Percentiles rank a stretch among this genome's conserved stretches.
Evolutionary conservation across 331 rosid genomes (phyloP).

Genomic region (Pyrus hybrid): DNA sequence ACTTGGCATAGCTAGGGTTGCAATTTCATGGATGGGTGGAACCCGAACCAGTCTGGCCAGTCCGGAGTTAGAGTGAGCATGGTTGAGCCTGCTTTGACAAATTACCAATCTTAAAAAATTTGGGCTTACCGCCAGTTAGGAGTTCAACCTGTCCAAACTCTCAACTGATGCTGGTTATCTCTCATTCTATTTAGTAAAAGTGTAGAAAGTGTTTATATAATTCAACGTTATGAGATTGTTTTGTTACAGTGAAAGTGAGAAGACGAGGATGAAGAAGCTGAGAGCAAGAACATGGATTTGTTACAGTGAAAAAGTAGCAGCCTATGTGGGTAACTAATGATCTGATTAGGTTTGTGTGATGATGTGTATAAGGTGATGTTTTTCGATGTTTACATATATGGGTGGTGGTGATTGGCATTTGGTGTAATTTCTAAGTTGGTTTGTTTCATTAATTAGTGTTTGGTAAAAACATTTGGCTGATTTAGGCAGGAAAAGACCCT

Average conservation of each 20-base stretch:
- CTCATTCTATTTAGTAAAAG: background rate
- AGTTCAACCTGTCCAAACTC: background rate
- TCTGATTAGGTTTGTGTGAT: conserved; percentile 70
- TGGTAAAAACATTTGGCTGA: conserved; percentile 41
- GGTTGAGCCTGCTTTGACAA: background rate
- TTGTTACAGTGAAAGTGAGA: conserved; percentile 33
- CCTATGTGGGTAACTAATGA: conserved; percentile 19
- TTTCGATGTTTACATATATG: conserved; percentile 44
- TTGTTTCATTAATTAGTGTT: too few species aligned
- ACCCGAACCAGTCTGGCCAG: background rate
- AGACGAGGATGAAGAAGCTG: conserved; percentile 53
- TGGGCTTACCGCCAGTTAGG: background rate
- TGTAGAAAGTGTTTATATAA: background rate
- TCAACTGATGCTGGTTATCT: too few species aligned
- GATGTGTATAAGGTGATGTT: conserved; percentile 53
- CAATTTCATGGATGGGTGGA: background rate
- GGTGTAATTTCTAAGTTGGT: conserved; percentile 52
- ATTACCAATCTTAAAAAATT: background rate
- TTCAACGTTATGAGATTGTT: background rate
- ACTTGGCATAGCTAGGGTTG: background rate
- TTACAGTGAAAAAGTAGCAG: conserved; percentile 32
- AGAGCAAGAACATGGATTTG: conserved; percentile 83
- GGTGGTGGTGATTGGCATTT: conserved; percentile 69
- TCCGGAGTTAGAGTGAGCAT: background rate
- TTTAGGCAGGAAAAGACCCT: conserved; percentile 63